Evolutionary conservation across 495 filamentous ascomycete species (phyloP), one percentile per base, ranked within the genome.

Genomic region (Talaromyces nanjingensis): DNA sequence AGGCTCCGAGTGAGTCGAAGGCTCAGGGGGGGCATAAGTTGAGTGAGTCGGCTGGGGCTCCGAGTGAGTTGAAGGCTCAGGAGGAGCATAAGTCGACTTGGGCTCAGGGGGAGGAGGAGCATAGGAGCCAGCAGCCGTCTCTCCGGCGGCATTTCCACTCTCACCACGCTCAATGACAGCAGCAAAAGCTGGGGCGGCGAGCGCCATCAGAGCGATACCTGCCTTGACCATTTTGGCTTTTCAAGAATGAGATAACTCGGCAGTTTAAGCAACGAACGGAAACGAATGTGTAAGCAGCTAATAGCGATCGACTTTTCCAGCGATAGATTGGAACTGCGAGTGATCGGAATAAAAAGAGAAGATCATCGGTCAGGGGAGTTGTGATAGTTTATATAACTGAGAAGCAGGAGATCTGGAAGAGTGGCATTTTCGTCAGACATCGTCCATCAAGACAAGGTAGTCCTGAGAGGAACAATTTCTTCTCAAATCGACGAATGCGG

Each of bases 171-270:
- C 69, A 58, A 75, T 72, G 42, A 80, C 71, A 70, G 74, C 75
- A 62, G 75, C 77, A 37, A 80, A 69, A 39, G 75, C 75, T 37
- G 76, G 76, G 68, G 69, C 71, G 63, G 75, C 71, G 68, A 80
- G 69, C 53, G 73, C 75, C 70, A 80, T 64, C 60, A 80, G 64
- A 65, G 77, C 73, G 69, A 77, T 42, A 66, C 71, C 70, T 68
- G 62, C 66, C 62, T 75, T 73, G 62, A 79, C 70, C 77, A 80
- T 80, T 67, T 76, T 65, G 75, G 70, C 45, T 62, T 18, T 29
- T 27, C 24, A 20, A 6, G 45, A 31, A 59, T 20, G 16, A 33
- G 14, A 57, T 33, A 34, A 56, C 24, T 59, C 27, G 31, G 56
- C 56, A 20, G 29, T 34, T 33, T 18, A 18, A 25, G 27, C 27